Percentiles rank a stretch among this genome's conserved stretches.
phyloP scores from a whole-genome alignment of 495 filamentous ascomycete species.

The Poronia punctata region DNA sequence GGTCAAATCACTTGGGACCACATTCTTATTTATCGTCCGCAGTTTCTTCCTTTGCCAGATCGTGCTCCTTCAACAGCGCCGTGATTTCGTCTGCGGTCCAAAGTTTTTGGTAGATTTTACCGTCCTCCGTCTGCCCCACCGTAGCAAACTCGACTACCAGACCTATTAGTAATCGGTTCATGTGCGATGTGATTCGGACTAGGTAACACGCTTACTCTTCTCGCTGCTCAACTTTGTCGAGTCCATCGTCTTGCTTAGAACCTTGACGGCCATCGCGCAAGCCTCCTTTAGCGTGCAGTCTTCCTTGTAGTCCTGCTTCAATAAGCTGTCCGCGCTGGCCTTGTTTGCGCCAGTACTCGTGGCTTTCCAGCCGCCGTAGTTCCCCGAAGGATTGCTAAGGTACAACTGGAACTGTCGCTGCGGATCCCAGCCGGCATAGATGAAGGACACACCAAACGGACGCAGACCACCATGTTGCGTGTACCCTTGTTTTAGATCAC shows the following conservation, averaged over 20 bases:
- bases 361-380: slow-evolving; percentile 99
- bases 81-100: slow-evolving; percentile 98
- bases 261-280: slow-evolving; percentile 96
- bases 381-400: slow-evolving; percentile 98
- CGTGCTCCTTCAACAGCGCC: slow-evolving; percentile 87
- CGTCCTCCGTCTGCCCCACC: slow-evolving; percentile 87
- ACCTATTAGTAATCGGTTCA: slow-evolving; percentile 28
- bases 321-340: slow-evolving; percentile 89
- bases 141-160: slow-evolving; percentile 91
- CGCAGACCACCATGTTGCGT: slow-evolving; percentile 97
- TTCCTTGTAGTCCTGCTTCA: slow-evolving; percentile 99
- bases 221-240: slow-evolving; percentile 96
- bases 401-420: slow-evolving; percentile 97
- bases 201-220: slow-evolving; percentile 86
- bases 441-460: slow-evolving; percentile 98
- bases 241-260: slow-evolving; percentile 99
- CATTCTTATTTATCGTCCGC: slow-evolving; percentile 52
- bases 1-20: background rate
- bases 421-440: slow-evolving; percentile 96
- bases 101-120: slow-evolving; percentile 94
- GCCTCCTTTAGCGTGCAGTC: slow-evolving; percentile 93
- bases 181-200: background rate
- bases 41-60: slow-evolving; percentile 81
- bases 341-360: slow-evolving; percentile 98
- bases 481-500: slow-evolving; percentile 98